Base-by-base conservation (phyloP, 352 stramenopile genomes). In the Phytophthora lateralis region DNA sequence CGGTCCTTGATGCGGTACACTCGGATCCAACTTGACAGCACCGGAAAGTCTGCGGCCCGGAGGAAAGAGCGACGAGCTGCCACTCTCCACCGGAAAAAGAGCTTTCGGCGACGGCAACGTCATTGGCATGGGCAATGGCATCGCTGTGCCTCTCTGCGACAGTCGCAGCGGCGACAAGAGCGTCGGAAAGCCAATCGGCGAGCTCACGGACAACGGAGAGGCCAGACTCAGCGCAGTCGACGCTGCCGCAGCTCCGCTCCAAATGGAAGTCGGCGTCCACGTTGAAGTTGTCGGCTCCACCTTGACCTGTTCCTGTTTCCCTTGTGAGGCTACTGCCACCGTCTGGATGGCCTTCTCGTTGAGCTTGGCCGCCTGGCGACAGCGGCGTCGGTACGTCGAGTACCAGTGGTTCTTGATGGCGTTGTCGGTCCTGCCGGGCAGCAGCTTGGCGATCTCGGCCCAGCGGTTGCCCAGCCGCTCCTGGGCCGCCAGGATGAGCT, bases 381-480 rank as follows among this genome's bases (percentile, higher is more conserved):
- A 82, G 27, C 74, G 76, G 1, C 85, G 71, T 0, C 85, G 75
- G 38, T 78, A 84, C 2, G 85, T 92, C 54, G 85, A 94, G 71
- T 94, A 91, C 82, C 82, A 94, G 63, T 92, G 85, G 63, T 94
- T 94, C 60, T 94, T 94, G 67, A 94, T 91, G 20, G 85, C 85
- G 60, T 94, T 94, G 66, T 94, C 85, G 1, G 83, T 93, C 8
- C 97, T 70, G 1, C 97, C 97, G 6, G 96, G 95, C 15, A 99
- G 80, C n/a, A 96, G 77, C 73, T 99, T 99, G 58, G 97, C 93
- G 65, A 99, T 99, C 71, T 98, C 93, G 14, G 93, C 92, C 97
- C 97, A 99, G 52, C 95, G 88, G 72, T 99, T 99, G 48, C 97
- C 97, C 6, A 96, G 55, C 8, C 63, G 60, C 37, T 78, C 65